Evolutionary conservation across 495 filamentous ascomycete species (phyloP).

Genomic region (Annulohypoxylon bovei): DNA sequence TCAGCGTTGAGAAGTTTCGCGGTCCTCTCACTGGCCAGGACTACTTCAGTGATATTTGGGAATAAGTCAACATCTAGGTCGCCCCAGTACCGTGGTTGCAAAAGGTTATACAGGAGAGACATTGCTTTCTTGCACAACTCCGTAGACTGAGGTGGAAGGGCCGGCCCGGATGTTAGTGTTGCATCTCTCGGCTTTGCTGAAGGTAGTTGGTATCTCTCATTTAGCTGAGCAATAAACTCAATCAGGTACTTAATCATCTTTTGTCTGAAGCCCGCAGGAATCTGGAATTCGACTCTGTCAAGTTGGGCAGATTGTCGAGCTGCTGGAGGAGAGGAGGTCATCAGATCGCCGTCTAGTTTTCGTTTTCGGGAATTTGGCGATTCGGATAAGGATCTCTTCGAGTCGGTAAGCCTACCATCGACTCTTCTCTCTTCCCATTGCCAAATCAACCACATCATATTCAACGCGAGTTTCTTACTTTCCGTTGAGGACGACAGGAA

Average conservation of each 20-base stretch:
- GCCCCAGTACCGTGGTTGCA: constrained; percentile 89
- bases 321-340: constrained; percentile 59
- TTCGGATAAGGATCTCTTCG: constrained; percentile 63
- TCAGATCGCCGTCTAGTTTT: constrained; percentile 68
- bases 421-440: constrained; percentile 89
- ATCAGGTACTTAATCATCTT: constrained; percentile 93
- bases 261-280: constrained; percentile 70
- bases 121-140: constrained; percentile 89
- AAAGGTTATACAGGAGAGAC: constrained; percentile 81
- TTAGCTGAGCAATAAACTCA: constrained; percentile 90
- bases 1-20: constrained; percentile 77
- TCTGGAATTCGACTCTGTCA: constrained; percentile 73
- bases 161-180: constrained; percentile 55
- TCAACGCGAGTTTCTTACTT: constrained; percentile 89
- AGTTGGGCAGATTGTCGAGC: constrained; percentile 52
- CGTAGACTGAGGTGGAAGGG: constrained; percentile 62
- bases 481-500: constrained; percentile 90
- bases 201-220: constrained; percentile 79
- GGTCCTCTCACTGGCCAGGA: constrained; percentile 76
- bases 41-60: constrained; percentile 85
- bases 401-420: constrained; percentile 58
- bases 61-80: constrained; percentile 93
- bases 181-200: constrained; percentile 72
- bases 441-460: constrained; percentile 89
- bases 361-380: constrained; percentile 81